Evolutionary conservation across 164 flowering plant genomes (phyloP).

Genomic region (Nelumbo lutea): DNA sequence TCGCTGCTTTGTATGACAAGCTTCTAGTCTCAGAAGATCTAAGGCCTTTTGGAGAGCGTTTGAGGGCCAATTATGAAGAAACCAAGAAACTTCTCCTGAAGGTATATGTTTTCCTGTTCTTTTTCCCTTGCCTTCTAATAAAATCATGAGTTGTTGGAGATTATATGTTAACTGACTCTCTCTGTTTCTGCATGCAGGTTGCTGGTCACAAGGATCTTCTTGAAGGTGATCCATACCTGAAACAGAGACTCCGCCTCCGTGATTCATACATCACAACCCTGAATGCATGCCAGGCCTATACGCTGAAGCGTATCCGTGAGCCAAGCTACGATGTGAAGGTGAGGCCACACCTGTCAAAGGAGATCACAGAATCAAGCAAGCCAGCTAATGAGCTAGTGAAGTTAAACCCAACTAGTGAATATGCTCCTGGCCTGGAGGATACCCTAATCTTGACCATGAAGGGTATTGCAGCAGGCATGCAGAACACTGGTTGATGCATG

Average conservation of each 20-base stretch:
- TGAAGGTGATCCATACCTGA: slow-evolving; percentile 91
- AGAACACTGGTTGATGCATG: slow-evolving; percentile 79
- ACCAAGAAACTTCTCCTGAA: slow-evolving; percentile 77
- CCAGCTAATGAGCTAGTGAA: slow-evolving; percentile 73
- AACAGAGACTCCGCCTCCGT: slow-evolving; percentile 83
- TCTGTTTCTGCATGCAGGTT: slow-evolving; percentile 48
- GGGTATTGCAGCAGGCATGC: slow-evolving; percentile 98
- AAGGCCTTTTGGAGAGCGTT: slow-evolving; percentile 74
- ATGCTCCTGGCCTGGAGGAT: slow-evolving; percentile 98
- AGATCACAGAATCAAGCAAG: slow-evolving; percentile 53
- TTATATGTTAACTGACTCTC: not conserved
- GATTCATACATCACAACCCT: slow-evolving; percentile 95
- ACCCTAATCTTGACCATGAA: slow-evolving; percentile 99
- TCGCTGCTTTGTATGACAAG: slow-evolving; percentile 87
- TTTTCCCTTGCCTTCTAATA: not conserved
- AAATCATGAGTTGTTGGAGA: not conserved
- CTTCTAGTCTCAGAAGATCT: slow-evolving; percentile 86
- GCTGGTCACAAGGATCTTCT: slow-evolving; percentile 93
- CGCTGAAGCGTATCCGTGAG: slow-evolving; percentile 86
- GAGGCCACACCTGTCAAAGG: slow-evolving; percentile 90
- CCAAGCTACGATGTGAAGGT: slow-evolving; percentile 58
- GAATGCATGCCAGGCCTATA: slow-evolving; percentile 89
- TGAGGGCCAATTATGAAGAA: slow-evolving; percentile 74
- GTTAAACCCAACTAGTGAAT: slow-evolving; percentile 89
- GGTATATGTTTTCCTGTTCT: slow-evolving; percentile 35